phyloP scores from a whole-genome alignment of 2,329 filamentous ascomycete genomes.

The Phialemonium atrogriseum region DNA sequence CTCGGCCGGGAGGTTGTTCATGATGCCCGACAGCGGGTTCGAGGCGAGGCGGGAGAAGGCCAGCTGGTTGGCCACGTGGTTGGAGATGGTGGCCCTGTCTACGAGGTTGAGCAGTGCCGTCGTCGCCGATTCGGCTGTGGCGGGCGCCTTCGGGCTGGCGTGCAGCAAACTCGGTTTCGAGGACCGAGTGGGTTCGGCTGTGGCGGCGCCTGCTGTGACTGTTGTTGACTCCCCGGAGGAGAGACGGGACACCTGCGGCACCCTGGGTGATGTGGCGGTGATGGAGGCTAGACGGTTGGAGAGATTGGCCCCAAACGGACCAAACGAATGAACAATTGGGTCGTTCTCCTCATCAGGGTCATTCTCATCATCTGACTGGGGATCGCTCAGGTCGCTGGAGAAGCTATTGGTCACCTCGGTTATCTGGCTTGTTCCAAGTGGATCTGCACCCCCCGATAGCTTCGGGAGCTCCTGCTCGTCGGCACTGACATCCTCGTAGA shows the following conservation, averaged over 20 bases:
- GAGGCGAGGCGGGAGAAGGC: constrained; percentile 90
- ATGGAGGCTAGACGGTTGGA: constrained; percentile 77
- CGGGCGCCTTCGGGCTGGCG: constrained; percentile 1
- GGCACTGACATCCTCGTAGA: constrained; percentile 65
- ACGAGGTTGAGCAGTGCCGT: constrained; percentile 21
- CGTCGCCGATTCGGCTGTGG: constrained; percentile 20
- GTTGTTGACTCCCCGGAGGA: constrained; percentile 7
- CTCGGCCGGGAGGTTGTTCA: constrained; percentile 71
- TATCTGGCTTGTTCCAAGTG: constrained; percentile 34
- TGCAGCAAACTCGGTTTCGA: constrained; percentile 4
- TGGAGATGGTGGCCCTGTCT: constrained; percentile 48
- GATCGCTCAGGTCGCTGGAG: constrained; percentile 48
- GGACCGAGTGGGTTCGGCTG: not conserved
- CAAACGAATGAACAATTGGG: constrained; percentile 84
- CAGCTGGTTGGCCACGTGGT: constrained; percentile 91
- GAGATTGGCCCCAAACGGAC: constrained; percentile 79
- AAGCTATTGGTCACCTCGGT: constrained; percentile 45
- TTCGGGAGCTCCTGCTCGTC: constrained; percentile 42
- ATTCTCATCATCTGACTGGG: constrained; percentile 42
- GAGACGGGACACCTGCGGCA: constrained; percentile 7
- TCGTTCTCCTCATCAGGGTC: constrained; percentile 92
- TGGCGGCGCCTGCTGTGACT: not conserved
- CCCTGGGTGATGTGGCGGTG: constrained; percentile 34
- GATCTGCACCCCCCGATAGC: constrained; percentile 14
- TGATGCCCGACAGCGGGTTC: constrained; percentile 80